phyloP scores from a whole-genome alignment of 129 eudicot genomes.

The Heracleum sosnowskyi region DNA sequence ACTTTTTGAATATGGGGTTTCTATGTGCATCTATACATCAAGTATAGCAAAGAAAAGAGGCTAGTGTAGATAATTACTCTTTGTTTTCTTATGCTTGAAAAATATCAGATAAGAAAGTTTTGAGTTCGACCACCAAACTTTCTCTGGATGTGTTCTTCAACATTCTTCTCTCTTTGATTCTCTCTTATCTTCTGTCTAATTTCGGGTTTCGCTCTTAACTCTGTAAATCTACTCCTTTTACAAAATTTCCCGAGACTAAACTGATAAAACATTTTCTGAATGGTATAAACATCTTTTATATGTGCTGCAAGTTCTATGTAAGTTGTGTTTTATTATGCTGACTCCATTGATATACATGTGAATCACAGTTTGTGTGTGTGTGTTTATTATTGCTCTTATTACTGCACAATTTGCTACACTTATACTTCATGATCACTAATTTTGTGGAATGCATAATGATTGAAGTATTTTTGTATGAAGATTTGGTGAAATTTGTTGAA shows the following conservation, averaged over 20 bases:
- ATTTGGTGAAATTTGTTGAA: constrained; percentile 29
- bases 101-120: neutral
- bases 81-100: neutral
- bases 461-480: constrained; percentile 8
- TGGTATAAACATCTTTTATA: neutral
- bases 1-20: neutral
- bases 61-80: neutral
- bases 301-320: neutral
- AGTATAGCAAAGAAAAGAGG: neutral
- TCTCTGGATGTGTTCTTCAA: neutral
- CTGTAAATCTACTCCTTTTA: neutral
- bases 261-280: neutral
- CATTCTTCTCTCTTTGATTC: neutral
- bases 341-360: neutral
- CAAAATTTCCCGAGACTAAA: neutral
- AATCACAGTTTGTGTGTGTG: neutral
- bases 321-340: neutral
- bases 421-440: neutral
- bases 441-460: neutral
- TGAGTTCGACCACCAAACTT: neutral
- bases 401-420: neutral
- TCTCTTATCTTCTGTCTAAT: neutral
- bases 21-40: neutral
- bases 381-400: neutral
- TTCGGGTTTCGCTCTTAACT: neutral